phyloP scores from a whole-genome alignment of 2,329 filamentous ascomycete genomes.

The Hymenoscyphus occultus region DNA sequence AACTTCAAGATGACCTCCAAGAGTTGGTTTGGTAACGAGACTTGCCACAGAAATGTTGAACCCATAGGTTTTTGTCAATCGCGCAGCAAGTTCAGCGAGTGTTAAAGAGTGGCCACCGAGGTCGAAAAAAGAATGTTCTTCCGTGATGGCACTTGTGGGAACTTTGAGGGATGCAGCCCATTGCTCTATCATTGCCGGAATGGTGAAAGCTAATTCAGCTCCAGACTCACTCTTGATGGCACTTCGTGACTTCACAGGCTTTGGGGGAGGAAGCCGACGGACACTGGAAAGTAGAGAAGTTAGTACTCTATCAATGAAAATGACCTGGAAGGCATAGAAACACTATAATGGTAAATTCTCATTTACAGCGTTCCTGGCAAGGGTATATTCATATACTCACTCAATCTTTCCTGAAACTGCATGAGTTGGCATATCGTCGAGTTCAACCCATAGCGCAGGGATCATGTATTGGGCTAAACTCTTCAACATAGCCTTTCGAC shows the following conservation, averaged over 20 bases:
- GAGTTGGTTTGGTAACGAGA: conserved; percentile 67
- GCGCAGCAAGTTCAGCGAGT: conserved; percentile 73
- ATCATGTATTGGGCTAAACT: conserved; percentile 82
- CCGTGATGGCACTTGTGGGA: conserved; percentile 58
- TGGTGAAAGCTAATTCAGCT: conserved; percentile 60
- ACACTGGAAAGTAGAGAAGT: conserved; percentile 36
- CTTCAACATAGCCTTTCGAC: conserved; percentile 60
- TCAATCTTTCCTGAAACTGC: conserved; percentile 78
- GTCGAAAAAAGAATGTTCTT: conserved; percentile 77
- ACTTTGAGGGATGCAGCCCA: conserved; percentile 71
- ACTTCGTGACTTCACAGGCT: conserved; percentile 46
- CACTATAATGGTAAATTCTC: not conserved
- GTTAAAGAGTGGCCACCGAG: conserved; percentile 75
- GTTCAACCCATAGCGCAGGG: conserved; percentile 71
- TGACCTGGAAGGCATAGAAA: not conserved
- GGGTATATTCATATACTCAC: not conserved
- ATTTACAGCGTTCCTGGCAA: not conserved
- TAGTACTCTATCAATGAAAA: not conserved
- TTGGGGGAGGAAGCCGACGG: conserved; percentile 66
- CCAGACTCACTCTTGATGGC: conserved; percentile 43
- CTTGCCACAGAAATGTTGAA: conserved; percentile 70
- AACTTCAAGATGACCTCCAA: conserved; percentile 69
- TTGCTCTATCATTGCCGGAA: conserved; percentile 65
- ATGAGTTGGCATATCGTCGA: conserved; percentile 69
- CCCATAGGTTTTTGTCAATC: conserved; percentile 66